Conservation (phyloP, 257 asterid genomes). For the Solanum appendiculatum region DNA sequence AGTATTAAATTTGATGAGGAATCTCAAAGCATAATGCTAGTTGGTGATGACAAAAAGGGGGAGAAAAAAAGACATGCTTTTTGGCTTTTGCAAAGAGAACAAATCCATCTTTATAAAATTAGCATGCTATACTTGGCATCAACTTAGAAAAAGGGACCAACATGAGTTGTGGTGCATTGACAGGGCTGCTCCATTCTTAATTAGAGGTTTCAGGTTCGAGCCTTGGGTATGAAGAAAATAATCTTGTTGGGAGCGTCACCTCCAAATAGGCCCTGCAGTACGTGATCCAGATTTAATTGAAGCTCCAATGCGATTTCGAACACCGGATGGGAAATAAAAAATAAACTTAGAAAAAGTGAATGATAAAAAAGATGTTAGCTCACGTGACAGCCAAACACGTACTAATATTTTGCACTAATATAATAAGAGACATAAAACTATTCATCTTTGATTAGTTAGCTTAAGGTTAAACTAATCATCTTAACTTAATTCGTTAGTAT, state of each 20-base stretch:
- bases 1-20: neutral
- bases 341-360: neutral
- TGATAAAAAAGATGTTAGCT: neutral
- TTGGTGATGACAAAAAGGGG: neutral
- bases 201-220: accelerated
- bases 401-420: neutral
- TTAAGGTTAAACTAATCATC: neutral
- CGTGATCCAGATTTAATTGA: no score
- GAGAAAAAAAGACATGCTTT: neutral
- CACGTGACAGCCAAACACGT: neutral
- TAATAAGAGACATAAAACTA: neutral
- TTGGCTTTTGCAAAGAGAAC: neutral
- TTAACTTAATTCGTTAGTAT: neutral
- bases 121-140: constrained; percentile 1
- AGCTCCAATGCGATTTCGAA: accelerated
- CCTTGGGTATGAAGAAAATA: no score
- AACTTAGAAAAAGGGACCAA: neutral
- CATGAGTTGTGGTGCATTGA: accelerated
- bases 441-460: neutral
- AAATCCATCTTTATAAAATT: neutral
- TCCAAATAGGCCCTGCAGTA: no score
- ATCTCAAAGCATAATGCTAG: constrained; percentile 3
- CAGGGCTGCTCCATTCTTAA: no score
- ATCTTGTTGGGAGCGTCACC: accelerated
- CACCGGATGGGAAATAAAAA: neutral